Conservation (phyloP, 2,329 filamentous ascomycete genomes). For the Lecanosticta acicola region DNA sequence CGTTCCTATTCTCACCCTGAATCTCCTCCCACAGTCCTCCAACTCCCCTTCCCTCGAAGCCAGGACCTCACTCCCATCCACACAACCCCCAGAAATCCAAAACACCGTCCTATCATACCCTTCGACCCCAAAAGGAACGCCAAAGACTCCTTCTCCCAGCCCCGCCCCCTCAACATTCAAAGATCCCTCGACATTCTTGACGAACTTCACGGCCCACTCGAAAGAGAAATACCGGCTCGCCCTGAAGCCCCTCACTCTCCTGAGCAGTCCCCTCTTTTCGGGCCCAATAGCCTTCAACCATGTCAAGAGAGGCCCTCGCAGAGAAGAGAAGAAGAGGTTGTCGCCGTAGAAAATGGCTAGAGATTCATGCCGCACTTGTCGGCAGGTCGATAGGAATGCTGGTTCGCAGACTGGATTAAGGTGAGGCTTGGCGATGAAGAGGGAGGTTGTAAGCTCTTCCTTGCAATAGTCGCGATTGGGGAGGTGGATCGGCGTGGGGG, state of each 20-base stretch:
- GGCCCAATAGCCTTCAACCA: conserved; percentile 2
- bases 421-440: background rate
- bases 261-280: background rate
- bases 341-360: conserved; percentile 3
- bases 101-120: background rate
- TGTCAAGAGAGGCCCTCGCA: background rate
- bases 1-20: no score
- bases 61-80: background rate
- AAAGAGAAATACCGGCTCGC: background rate
- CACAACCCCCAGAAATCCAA: no score
- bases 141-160: background rate
- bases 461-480: background rate
- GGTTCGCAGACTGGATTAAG: conserved; percentile 1
- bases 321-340: conserved; percentile 4
- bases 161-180: background rate
- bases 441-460: background rate
- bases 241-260: background rate
- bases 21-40: background rate
- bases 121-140: background rate
- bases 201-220: background rate
- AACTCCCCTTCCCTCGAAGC: background rate
- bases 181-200: background rate
- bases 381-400: background rate
- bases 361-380: conserved; percentile 1
- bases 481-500: background rate